Conservation (phyloP, 2,329 filamentous ascomycete genomes). For the Pezicula neosporulosa region DNA sequence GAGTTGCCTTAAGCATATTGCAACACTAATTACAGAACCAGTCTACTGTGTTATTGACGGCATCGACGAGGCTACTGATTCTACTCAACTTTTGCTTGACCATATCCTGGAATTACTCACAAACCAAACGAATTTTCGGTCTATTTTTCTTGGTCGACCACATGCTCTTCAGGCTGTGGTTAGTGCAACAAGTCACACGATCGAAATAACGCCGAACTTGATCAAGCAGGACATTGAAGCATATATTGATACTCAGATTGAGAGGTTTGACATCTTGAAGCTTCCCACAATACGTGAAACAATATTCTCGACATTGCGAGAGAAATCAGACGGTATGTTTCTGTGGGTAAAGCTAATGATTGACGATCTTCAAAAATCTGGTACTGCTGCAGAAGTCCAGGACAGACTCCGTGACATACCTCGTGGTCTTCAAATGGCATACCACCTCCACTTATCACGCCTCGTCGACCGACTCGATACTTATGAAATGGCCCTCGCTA, state of each 20-base stretch:
- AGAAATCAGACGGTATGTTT: slow-evolving; percentile 6
- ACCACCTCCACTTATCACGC: background rate
- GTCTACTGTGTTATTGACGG: slow-evolving; percentile 3
- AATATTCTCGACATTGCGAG: slow-evolving; percentile 2
- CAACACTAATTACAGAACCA: background rate
- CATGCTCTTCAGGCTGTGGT: background rate
- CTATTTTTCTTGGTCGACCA: slow-evolving; percentile 2
- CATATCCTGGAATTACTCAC: background rate
- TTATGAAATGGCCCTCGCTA: background rate
- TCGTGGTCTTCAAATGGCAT: background rate
- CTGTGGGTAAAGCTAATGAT: slow-evolving; percentile 7
- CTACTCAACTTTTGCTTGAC: background rate
- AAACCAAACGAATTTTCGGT: background rate
- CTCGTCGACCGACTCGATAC: background rate
- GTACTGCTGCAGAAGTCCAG: background rate
- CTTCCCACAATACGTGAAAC: background rate
- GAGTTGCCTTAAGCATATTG: background rate
- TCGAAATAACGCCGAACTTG: background rate
- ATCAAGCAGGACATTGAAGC: background rate
- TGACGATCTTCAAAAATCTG: background rate
- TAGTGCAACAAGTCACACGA: background rate
- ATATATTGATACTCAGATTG: background rate
- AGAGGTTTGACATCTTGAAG: background rate
- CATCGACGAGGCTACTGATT: background rate
- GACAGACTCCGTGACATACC: background rate